phyloP scores from a whole-genome alignment of 352 stramenopile genomes.

The Phytopythium chamaehyphon region DNA sequence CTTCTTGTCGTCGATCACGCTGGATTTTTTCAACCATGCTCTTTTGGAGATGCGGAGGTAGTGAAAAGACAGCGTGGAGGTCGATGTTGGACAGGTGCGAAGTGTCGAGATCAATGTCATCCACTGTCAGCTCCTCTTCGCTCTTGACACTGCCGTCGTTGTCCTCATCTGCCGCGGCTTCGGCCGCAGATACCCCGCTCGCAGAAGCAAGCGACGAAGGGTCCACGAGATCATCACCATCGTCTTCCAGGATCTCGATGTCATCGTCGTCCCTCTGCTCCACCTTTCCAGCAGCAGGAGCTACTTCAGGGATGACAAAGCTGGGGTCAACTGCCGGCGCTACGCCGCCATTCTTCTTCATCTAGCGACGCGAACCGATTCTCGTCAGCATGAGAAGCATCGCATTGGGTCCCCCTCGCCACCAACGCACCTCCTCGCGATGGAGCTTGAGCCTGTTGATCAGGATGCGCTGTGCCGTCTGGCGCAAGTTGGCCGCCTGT shows the following conservation, averaged over 20 bases:
- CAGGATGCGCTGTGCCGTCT: conserved; percentile 93
- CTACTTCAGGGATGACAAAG: conserved; percentile 43
- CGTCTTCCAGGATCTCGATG: conserved; percentile 4
- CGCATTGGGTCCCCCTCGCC: not conserved
- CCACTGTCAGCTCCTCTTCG: conserved; percentile 40
- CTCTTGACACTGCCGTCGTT: conserved; percentile 15
- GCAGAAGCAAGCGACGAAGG: not conserved
- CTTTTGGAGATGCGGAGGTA: conserved; percentile 89
- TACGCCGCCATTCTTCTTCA: conserved; percentile 54
- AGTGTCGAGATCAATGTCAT: conserved; percentile 63
- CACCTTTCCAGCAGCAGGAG: not conserved
- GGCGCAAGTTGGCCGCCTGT: conserved; percentile 77
- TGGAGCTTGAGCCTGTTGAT: conserved; percentile 86
- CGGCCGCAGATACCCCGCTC: not conserved
- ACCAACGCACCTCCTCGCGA: conserved; percentile 35
- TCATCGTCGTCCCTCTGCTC: conserved; percentile 4
- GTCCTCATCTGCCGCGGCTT: conserved; percentile 17
- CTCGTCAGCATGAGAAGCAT: not conserved
- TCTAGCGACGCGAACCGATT: conserved; percentile 13
- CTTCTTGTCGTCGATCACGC: conserved; percentile 83
- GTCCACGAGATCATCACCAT: conserved; percentile 7
- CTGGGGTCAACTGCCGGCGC: conserved; percentile 39
- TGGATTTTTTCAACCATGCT: conserved; percentile 91
- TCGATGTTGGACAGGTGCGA: conserved; percentile 67
- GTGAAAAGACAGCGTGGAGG: conserved; percentile 81